These are phyloP conservation scores for Discostella stelligeroides DNA, from an alignment of 108 stramenopile species.

Conservation along the genomic window DNA sequence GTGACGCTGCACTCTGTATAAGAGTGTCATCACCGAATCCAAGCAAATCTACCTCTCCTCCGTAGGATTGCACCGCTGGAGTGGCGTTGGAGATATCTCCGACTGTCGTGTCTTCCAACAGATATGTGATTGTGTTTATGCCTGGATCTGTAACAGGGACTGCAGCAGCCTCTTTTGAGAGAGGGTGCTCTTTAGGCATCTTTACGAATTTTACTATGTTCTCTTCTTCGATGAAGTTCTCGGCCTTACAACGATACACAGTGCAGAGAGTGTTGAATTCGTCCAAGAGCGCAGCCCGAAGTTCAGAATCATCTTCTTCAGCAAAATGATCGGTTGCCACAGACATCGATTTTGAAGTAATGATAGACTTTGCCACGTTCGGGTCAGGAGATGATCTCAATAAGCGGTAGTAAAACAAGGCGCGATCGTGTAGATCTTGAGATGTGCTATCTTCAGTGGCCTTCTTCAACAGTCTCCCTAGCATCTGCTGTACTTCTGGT, in stretches of 20 bases:
- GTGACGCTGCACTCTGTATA: slow-evolving; percentile 46
- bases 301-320: slow-evolving; percentile 80
- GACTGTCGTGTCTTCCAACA: slow-evolving; percentile 27
- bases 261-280: slow-evolving; percentile 97
- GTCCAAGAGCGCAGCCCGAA: slow-evolving; percentile 82
- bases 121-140: slow-evolving; percentile 43
- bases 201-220: slow-evolving; percentile 76
- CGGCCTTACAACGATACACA: slow-evolving; percentile 89
- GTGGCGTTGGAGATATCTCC: slow-evolving; percentile 14
- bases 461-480: slow-evolving; percentile 89
- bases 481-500: slow-evolving; percentile 96
- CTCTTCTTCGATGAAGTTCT: slow-evolving; percentile 89
- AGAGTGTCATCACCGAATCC: slow-evolving; percentile 67
- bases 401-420: slow-evolving; percentile 96
- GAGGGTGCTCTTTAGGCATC: slow-evolving; percentile 79
- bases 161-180: slow-evolving; percentile 42
- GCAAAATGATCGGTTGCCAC: slow-evolving; percentile 65
- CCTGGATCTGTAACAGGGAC: slow-evolving; percentile 42
- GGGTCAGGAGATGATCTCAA: slow-evolving; percentile 84
- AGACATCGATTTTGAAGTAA: slow-evolving; percentile 59
- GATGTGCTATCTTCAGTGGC: slow-evolving; percentile 91
- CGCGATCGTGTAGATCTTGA: slow-evolving; percentile 97
- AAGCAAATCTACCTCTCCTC: slow-evolving; percentile 63
- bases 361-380: slow-evolving; percentile 67
- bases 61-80: slow-evolving; percentile 17